phyloP scores from a whole-genome alignment of 2,329 filamentous ascomycete species.

The Exophiala phaeomuriformis region DNA sequence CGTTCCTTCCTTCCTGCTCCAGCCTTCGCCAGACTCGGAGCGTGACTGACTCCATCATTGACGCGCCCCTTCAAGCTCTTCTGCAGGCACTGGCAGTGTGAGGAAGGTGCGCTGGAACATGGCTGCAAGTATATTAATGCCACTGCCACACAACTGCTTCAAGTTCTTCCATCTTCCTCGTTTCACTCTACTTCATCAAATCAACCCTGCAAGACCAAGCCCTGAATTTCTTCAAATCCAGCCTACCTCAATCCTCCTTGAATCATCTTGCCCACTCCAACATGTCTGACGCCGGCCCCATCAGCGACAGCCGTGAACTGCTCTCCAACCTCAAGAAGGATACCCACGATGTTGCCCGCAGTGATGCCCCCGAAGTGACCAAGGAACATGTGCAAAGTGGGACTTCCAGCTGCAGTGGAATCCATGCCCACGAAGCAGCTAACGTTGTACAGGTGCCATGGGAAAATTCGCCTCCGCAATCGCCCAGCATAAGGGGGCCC shows the following conservation, averaged over 20 bases:
- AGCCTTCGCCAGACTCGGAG: too few relatives aligned
- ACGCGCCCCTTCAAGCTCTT: too few relatives aligned
- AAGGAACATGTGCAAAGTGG: not conserved
- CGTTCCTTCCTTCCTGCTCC: too few relatives aligned
- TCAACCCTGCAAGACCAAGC: not conserved
- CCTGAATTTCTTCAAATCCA: not conserved
- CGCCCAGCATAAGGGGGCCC: not conserved
- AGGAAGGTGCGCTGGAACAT: not conserved
- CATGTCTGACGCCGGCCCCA: not conserved
- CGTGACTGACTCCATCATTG: too few relatives aligned
- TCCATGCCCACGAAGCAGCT: not conserved
- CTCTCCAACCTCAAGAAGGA: not conserved
- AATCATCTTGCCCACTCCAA: not conserved
- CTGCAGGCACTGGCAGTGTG: not conserved
- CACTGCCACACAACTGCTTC: not conserved
- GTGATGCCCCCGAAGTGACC: not conserved
- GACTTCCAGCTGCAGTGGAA: not conserved
- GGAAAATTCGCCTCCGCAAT: not conserved
- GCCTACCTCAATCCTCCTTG: not conserved
- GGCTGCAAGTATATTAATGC: not conserved
- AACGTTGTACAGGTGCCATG: not conserved
- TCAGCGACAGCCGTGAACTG: not conserved
- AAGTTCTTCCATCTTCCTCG: not conserved
- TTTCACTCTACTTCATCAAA: not conserved
- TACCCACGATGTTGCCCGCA: not conserved